phyloP scores from a whole-genome alignment of 805 yeast genomes.

The Torulaspora delbrueckii region DNA sequence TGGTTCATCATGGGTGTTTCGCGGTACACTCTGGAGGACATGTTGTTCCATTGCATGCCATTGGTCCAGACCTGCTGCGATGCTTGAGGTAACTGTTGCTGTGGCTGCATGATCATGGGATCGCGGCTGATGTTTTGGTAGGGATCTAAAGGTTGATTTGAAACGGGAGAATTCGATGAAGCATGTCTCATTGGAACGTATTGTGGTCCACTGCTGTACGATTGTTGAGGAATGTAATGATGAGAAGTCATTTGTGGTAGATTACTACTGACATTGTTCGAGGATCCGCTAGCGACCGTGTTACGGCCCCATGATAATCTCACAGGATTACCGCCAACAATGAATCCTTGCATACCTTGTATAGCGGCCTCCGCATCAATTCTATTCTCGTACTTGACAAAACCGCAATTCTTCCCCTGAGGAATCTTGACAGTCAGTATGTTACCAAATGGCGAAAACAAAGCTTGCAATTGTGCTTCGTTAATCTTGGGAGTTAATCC shows the following conservation, averaged over 20 bases:
- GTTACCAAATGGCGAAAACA: conserved; percentile 71
- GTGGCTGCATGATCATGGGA: conserved; percentile 6
- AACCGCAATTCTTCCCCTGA: conserved; percentile 75
- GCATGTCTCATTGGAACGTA: conserved; percentile 13
- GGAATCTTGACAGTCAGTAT: conserved; percentile 69
- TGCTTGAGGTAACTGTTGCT: conserved; percentile 6
- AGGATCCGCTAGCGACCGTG: conserved; percentile 6
- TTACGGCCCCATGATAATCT: conserved; percentile 70
- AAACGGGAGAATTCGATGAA: conserved; percentile 7
- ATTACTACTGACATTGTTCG: neutral
- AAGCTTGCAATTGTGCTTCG: conserved; percentile 54
- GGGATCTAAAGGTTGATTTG: conserved; percentile 10
- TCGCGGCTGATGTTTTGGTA: conserved; percentile 10
- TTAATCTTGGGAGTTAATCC: conserved; percentile 59
- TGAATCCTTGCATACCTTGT: conserved; percentile 72
- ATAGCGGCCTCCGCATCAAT: conserved; percentile 77
- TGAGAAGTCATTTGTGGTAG: conserved; percentile 3
- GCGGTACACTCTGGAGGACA: conserved; percentile 5
- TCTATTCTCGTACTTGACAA: conserved; percentile 59
- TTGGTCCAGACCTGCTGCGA: conserved; percentile 9
- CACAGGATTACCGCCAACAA: conserved; percentile 68
- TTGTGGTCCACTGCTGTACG: conserved; percentile 3
- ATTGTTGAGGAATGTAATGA: conserved; percentile 8
- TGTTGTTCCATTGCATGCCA: conserved; percentile 7
- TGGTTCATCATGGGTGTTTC: conserved; percentile 4